phyloP scores from a whole-genome alignment of 2,329 filamentous ascomycete genomes.

The Sphaerostilbella broomeana region DNA sequence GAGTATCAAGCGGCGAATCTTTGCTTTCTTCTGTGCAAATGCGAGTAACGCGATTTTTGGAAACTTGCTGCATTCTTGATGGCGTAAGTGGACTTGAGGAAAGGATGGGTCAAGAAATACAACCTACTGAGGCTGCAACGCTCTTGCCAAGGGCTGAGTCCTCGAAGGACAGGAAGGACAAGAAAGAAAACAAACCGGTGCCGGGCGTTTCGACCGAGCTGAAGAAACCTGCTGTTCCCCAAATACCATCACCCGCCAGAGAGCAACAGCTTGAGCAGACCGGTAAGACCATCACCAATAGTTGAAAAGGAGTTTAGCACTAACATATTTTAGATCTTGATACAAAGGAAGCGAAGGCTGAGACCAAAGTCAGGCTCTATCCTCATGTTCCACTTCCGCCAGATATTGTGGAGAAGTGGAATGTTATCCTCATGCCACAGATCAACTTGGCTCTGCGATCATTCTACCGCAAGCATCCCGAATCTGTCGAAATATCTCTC shows the following conservation, averaged over 20 bases:
- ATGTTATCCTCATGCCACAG: constrained; percentile 62
- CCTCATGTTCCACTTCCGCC: constrained; percentile 52
- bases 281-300: constrained; percentile 1
- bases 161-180: constrained; percentile 7
- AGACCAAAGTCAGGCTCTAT: constrained; percentile 49
- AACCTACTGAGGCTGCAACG: constrained; percentile 17
- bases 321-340: constrained; percentile 16
- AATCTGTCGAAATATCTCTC: constrained; percentile 72
- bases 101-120: constrained; percentile 42
- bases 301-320: background rate
- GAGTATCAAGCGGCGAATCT: constrained; percentile 40
- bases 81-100: constrained; percentile 51
- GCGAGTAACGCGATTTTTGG: constrained; percentile 50
- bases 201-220: background rate
- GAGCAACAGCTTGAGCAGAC: background rate
- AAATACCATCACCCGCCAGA: background rate
- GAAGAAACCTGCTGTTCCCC: constrained; percentile 5
- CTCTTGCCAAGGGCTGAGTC: background rate
- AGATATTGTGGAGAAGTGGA: constrained; percentile 64
- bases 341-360: constrained; percentile 20
- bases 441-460: constrained; percentile 64
- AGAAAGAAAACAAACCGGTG: constrained; percentile 8
- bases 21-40: constrained; percentile 48
- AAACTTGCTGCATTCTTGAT: constrained; percentile 55
- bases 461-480: constrained; percentile 66